These are phyloP conservation scores for Xanthoceras sorbifolium DNA, from an alignment of 345 rosid species.

Conservation along the genomic window DNA sequence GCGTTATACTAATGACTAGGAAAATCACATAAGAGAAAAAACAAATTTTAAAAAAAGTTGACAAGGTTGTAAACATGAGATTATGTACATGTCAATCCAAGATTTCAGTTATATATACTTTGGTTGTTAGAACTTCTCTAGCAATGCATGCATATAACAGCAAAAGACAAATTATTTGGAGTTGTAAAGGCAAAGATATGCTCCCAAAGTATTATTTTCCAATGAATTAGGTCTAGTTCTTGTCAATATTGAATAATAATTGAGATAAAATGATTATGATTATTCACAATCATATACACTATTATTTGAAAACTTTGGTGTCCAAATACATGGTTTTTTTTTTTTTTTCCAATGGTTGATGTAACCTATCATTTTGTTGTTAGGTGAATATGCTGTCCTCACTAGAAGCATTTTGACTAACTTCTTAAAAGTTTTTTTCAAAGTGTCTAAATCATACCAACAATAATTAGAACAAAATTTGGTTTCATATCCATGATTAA, in stretches of 20 bases:
- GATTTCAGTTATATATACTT: background rate
- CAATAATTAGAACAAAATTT: background rate
- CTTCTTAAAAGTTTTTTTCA: slow-evolving; percentile 15
- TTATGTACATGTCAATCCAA: background rate
- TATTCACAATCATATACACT: background rate
- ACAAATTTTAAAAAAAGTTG: background rate
- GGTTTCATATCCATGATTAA: background rate
- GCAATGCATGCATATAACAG: background rate
- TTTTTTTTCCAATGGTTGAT: background rate
- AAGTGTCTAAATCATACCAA: slow-evolving; percentile 1
- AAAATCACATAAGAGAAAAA: background rate
- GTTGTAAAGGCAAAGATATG: background rate
- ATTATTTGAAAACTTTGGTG: background rate
- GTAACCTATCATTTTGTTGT: slow-evolving; percentile 14
- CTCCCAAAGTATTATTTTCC: background rate
- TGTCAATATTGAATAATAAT: background rate
- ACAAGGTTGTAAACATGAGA: background rate
- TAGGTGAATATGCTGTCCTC: slow-evolving; percentile 35
- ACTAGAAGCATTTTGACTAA: slow-evolving; percentile 20
- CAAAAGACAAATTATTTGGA: background rate
- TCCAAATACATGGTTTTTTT: slow-evolving; percentile 20
- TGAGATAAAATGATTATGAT: background rate
- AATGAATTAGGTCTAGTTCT: background rate
- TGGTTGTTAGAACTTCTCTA: background rate
- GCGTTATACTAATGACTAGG: background rate